Base-by-base conservation (phyloP, 1,284 basidiomycete genomes). In the Inonotus hispidus region DNA sequence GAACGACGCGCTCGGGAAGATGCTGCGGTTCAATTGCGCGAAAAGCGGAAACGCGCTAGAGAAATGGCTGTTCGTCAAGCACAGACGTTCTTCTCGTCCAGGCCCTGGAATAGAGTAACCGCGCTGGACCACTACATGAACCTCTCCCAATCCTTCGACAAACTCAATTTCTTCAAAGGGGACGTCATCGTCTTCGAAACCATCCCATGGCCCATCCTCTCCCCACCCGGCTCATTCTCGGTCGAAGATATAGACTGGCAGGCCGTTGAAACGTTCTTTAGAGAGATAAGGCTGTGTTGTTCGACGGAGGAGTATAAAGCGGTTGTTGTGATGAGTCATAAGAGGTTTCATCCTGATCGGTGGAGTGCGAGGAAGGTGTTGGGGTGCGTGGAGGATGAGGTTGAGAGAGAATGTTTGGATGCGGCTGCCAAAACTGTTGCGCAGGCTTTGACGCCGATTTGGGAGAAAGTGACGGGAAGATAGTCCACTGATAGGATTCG, bases 171-270 rank as follows among this genome's bases (percentile, higher is more conserved):
- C 73, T 73, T 78, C 1, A 62, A 71, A 21, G 74, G 76, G 23
- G 73, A 77, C 16, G 82, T 82, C 3, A 70, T 89, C 11, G 72
- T 76, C 1, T 83, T 85, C 64, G 79, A 82, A 49, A 78, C 77
- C 39, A 75, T 91, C 37, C 88, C 88, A 0, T 91, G 88, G 89
- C 88, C 88, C 2, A 80, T 85, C 19, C 70, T 91, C 43, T 73
- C 75, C 47, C 70, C 78, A 23, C 85, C 85, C 0, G 69, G 72
- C 16, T 67, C 70, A 29, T 79, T 84, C 60, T 75, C 76, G 5
- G 72, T 86, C 1, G 82, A 86, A 67, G 84, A 89, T 65, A 76
- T 90, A 54, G 83, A 84, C 61, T 89, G 85, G 84, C 70, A 75
- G 14, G 75, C 83, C 0, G 87, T 90, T 52, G 85, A 88, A 69